These are phyloP conservation scores for Exserohilum turcica DNA, from an alignment of 2,329 filamentous ascomycete genomes.

Conservation along the genomic window DNA sequence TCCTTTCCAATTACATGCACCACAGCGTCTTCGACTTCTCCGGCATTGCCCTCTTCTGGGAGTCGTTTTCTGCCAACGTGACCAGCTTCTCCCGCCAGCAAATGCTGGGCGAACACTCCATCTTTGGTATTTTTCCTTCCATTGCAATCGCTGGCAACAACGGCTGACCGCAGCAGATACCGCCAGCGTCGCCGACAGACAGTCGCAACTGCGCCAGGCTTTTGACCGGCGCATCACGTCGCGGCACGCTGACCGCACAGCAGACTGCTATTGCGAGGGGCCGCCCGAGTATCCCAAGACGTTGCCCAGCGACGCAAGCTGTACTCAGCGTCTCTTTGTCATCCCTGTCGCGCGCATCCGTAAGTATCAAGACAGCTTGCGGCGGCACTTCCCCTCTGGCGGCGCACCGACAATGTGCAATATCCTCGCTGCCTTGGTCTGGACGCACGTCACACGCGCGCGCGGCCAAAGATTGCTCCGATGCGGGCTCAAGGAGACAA, in stretches of 20 bases:
- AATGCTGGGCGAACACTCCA: slow-evolving; percentile 10
- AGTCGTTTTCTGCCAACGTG: slow-evolving; percentile 31
- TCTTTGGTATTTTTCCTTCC: slow-evolving; percentile 15
- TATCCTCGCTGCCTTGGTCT: slow-evolving; percentile 41
- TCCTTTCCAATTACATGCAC: slow-evolving; percentile 43
- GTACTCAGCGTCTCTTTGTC: slow-evolving; percentile 36
- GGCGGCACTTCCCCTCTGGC: slow-evolving; percentile 21
- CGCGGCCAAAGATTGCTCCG: slow-evolving; percentile 28
- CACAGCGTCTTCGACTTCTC: slow-evolving; percentile 42
- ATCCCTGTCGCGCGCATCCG: slow-evolving; percentile 35
- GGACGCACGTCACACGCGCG: slow-evolving; percentile 45
- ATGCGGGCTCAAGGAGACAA: slow-evolving; percentile 29
- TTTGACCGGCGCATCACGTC: slow-evolving; percentile 28
- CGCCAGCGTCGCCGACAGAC: slow-evolving; percentile 27
- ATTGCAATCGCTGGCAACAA: background rate
- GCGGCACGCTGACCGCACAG: slow-evolving; percentile 10
- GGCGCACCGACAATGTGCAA: slow-evolving; percentile 38
- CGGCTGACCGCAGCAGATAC: slow-evolving; percentile 25
- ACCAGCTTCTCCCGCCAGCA: slow-evolving; percentile 25
- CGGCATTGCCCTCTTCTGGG: slow-evolving; percentile 38
- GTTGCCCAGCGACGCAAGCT: slow-evolving; percentile 29
- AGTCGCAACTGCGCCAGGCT: slow-evolving; percentile 27
- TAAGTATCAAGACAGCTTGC: slow-evolving; percentile 32
- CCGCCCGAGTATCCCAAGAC: slow-evolving; percentile 35
- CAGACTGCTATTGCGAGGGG: slow-evolving; percentile 38